Percentiles rank a stretch among this genome's conserved stretches.
These are phyloP conservation scores for Globisporangium alternatum DNA, from an alignment of 352 stramenopile species.

Conservation along the genomic window DNA sequence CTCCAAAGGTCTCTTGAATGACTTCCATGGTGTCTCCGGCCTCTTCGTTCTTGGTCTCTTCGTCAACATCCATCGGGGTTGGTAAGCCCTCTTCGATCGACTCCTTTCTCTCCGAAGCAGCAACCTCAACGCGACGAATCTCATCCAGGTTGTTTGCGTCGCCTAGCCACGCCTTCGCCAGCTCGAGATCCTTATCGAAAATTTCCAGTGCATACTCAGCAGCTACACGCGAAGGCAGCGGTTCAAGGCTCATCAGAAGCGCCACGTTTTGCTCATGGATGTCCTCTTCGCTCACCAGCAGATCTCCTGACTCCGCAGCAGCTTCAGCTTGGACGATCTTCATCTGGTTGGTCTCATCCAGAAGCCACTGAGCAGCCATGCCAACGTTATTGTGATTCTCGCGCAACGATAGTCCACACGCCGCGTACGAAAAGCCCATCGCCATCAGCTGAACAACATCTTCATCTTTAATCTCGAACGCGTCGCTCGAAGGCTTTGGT, in stretches of 20 bases:
- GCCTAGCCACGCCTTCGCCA: constrained; percentile 61
- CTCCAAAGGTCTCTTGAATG: constrained; percentile 51
- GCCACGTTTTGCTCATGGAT: constrained; percentile 63
- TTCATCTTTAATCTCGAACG: constrained; percentile 59
- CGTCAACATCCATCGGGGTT: constrained; percentile 33
- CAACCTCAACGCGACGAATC: constrained; percentile 55
- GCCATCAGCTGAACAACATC: constrained; percentile 88
- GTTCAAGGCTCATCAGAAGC: constrained; percentile 65
- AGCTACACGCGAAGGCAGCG: constrained; percentile 44
- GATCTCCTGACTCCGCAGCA: constrained; percentile 44
- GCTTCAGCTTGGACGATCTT: constrained; percentile 65
- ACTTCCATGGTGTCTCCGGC: constrained; percentile 58
- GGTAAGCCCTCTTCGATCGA: constrained; percentile 3
- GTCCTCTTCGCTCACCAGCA: constrained; percentile 58
- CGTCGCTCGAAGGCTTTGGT: constrained; percentile 9
- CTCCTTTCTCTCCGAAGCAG: constrained; percentile 7
- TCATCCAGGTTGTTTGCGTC: constrained; percentile 60
- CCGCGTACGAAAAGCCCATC: constrained; percentile 88
- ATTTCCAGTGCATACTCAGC: constrained; percentile 66
- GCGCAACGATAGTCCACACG: constrained; percentile 61
- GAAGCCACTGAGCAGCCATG: constrained; percentile 79
- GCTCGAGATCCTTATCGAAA: constrained; percentile 60
- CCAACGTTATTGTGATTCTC: constrained; percentile 64
- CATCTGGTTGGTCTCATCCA: constrained; percentile 75
- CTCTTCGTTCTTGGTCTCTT: constrained; percentile 47